Evolutionary conservation across 306 rosid genomes (phyloP), one percentile per base, ranked within the genome.

Genomic region (Oemleria cerasiformis): DNA sequence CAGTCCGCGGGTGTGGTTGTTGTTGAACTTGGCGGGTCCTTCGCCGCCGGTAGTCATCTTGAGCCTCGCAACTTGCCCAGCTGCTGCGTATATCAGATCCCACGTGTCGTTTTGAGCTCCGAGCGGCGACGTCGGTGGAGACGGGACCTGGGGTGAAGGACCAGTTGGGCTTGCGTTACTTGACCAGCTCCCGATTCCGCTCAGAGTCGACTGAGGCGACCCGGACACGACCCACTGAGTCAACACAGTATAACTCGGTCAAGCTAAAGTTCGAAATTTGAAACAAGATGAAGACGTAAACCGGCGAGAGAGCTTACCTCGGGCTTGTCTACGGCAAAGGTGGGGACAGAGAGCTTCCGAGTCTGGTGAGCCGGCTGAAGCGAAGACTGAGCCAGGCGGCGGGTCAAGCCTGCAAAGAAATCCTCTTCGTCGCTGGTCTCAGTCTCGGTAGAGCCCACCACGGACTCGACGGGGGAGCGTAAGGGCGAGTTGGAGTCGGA

Each of bases 161-260:
- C 86, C 87, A 53, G 69, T 86, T 2, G 97, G 96, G 70, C 90
- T 92, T 19, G 90, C 93, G 9, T 92, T 86, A 34, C 88, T 81
- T 0, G 95, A 85, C 88, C 95, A 86, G 85, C 87, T 74, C 1
- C 92, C 96, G 65, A 86, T 67, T 67, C 98, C 96, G 43, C 83
- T 73, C 36, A 90, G 78, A 11, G 80, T 88, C 6, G 98, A 92
- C 86, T 90, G 92, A 5, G 97, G 97, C 3, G 98, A 92, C 9
- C 86, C 81, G 15, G 91, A 76, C n/a, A 69, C 1, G 4, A 34
- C 88, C 75, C 79, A 65, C 83, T 83, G 76, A 51, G 71, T 7
- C 12, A 20, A 25, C 60, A 6, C 44, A 20, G 74, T 10, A 57
- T 11, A 43, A 65, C 57, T 20, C n/a, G 12, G 43, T 48, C 30